These are phyloP conservation scores for Lotus japonicus DNA, from an alignment of 306 rosid species.

Conservation along the genomic window DNA sequence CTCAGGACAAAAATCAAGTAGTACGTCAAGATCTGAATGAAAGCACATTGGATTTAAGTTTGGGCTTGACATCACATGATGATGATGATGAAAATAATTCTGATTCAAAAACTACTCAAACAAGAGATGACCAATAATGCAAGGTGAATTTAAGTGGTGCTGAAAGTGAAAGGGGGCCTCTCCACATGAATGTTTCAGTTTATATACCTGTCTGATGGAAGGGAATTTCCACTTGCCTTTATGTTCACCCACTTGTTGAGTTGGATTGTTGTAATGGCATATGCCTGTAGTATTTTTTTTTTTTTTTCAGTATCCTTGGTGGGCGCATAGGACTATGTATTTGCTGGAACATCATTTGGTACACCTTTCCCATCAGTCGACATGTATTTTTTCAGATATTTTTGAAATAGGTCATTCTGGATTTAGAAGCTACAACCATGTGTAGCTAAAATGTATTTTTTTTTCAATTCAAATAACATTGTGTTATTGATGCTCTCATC, in stretches of 20 bases:
- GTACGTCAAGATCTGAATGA: conserved; percentile 94
- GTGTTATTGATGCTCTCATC: neutral
- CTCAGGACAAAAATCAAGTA: conserved; percentile 53
- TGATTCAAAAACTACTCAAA: conserved; percentile 45
- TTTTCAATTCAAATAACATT: neutral
- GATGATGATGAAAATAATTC: conserved; percentile 50
- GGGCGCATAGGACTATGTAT: conserved; percentile 23
- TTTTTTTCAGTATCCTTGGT: conserved; percentile 31
- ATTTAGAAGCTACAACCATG: conserved; percentile 1
- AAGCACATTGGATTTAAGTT: conserved; percentile 84
- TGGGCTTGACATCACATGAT: conserved; percentile 72
- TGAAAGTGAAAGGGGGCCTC: conserved; percentile 19
- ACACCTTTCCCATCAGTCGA: conserved; percentile 25
- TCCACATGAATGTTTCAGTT: conserved; percentile 12
- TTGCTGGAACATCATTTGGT: conserved; percentile 22
- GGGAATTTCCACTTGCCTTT: conserved; percentile 22
- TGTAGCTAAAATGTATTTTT: conserved; percentile 10
- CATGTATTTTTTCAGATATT: conserved; percentile 22
- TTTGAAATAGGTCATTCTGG: conserved; percentile 28
- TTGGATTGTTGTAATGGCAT: conserved; percentile 29
- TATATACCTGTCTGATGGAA: conserved; percentile 12
- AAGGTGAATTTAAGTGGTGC: neutral
- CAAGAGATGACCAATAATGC: conserved; percentile 45
- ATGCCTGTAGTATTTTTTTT: conserved; percentile 26
- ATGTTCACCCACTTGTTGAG: conserved; percentile 18